phyloP scores from a whole-genome alignment of 306 rosid species.

The Vigna mungo region DNA sequence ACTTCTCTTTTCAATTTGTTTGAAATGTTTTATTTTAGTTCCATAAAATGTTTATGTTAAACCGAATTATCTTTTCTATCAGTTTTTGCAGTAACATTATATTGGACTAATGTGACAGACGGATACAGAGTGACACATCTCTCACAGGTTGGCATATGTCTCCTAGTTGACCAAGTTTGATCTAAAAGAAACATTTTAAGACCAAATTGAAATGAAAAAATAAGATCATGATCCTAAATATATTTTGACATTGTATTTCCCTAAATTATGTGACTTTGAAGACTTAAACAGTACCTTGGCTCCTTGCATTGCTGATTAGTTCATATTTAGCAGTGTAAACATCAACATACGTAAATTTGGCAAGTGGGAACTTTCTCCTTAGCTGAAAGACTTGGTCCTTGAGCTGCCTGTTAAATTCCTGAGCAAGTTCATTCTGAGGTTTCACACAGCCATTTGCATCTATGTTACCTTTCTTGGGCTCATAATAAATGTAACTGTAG shows the following conservation, averaged over 20 bases:
- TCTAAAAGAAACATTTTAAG: not conserved
- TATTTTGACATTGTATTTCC: not conserved
- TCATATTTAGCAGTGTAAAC: conserved; percentile 71
- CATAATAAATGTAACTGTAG: conserved; percentile 51
- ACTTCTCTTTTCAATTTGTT: not conserved
- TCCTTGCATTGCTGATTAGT: conserved; percentile 63
- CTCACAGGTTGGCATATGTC: not conserved
- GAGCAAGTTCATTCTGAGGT: conserved; percentile 75
- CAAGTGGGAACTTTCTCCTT: conserved; percentile 57
- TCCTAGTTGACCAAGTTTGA: not conserved
- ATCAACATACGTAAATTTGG: conserved; percentile 72
- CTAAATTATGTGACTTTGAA: not conserved
- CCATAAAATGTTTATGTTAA: not conserved
- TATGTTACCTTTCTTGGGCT: conserved; percentile 58
- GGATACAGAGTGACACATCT: not conserved
- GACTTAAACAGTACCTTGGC: conserved; percentile 53
- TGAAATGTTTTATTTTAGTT: not conserved
- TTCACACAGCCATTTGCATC: conserved; percentile 74
- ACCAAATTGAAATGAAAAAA: too few relatives aligned
- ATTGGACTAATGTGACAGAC: not conserved
- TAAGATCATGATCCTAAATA: too few relatives aligned
- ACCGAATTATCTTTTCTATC: too few relatives aligned
- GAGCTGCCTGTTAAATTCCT: conserved; percentile 73
- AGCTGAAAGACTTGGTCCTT: conserved; percentile 55
- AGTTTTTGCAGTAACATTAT: too few relatives aligned